Base-by-base conservation (phyloP, 2,329 filamentous ascomycete genomes). In the Fusarium xylarioides region DNA sequence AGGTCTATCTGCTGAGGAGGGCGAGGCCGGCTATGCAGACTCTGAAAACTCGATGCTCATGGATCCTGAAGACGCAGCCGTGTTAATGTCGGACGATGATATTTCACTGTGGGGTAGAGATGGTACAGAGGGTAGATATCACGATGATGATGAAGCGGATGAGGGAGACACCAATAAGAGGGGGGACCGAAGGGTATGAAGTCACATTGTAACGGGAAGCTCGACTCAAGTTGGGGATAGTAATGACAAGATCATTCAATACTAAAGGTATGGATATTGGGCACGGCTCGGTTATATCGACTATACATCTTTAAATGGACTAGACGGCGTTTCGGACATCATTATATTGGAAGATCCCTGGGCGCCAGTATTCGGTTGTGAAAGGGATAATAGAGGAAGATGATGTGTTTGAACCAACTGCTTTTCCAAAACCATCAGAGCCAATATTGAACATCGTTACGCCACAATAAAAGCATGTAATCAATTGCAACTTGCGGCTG, bases 1-100 rank as follows among this genome's bases (percentile, higher is more conserved):
- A 35, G 80, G 47, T n/a, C 37, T 62, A 28, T 61, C 71, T 26
- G 68, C 79, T 23, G 82, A 81, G 40, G 80, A 81, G 52, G 83
- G 81, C n/a, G 74, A 79, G 7, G 79, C 74, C 34, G 78, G 77
- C 23, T 85, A 87, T 60, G 83, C 79, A n/a, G 86, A 86, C 35
- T 79, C 83, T 6, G 86, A 87, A 56, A 81, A 83, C 19, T 63
- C 76, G 7, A 80, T 82, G 55, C 75, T 84, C 74, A 74, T 83
- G 53, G 86, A 87, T 34, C 85, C 86, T 44, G 83, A 85, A 40
- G 86, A 87, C 42, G 85, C 85, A 11, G 87, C 87, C 8, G 86
- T 86, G 35, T 79, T 89, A 43, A 88, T 90, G 86, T 85, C 86
- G 50, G 88, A 89, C 53, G 88, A 90, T 63, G 88, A 90, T 70